Evolutionary conservation across 2,329 filamentous ascomycete species (phyloP).

Genomic region (Fusarium sp.): DNA sequence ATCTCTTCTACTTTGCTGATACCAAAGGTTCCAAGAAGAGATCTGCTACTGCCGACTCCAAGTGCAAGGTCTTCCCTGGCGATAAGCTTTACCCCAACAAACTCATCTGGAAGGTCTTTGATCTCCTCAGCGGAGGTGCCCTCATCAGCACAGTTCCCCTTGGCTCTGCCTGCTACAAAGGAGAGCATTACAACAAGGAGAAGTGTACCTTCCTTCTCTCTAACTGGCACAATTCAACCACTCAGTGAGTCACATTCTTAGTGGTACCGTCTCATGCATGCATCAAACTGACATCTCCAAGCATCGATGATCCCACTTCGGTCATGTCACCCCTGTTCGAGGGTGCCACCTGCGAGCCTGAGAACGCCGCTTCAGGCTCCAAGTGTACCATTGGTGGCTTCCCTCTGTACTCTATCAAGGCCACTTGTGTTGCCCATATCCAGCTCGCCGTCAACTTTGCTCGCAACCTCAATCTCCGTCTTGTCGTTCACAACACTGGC

Average conservation of each 20-base stretch:
- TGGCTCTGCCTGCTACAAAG: conserved; percentile 48
- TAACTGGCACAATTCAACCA: conserved; percentile 17
- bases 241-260: conserved; percentile 14
- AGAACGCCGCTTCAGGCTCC: conserved; percentile 34
- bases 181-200: conserved; percentile 16
- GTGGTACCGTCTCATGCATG: background rate
- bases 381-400: conserved; percentile 55
- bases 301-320: conserved; percentile 50
- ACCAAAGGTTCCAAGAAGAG: conserved; percentile 14
- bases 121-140: conserved; percentile 48
- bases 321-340: conserved; percentile 55
- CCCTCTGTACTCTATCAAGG: conserved; percentile 55
- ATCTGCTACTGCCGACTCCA: background rate
- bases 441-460: conserved; percentile 61
- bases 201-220: too few species aligned
- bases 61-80: conserved; percentile 47
- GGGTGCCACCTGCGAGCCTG: conserved; percentile 51
- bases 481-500: conserved; percentile 62
- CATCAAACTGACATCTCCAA: conserved; percentile 19
- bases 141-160: conserved; percentile 49
- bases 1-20: conserved; percentile 48
- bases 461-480: conserved; percentile 56
- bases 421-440: conserved; percentile 56
- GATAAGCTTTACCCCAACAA: conserved; percentile 43
- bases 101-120: conserved; percentile 47